Evolutionary conservation across 371 early-diverging fungal species (phyloP).

Genomic region (Cokeromyces recurvatus): DNA sequence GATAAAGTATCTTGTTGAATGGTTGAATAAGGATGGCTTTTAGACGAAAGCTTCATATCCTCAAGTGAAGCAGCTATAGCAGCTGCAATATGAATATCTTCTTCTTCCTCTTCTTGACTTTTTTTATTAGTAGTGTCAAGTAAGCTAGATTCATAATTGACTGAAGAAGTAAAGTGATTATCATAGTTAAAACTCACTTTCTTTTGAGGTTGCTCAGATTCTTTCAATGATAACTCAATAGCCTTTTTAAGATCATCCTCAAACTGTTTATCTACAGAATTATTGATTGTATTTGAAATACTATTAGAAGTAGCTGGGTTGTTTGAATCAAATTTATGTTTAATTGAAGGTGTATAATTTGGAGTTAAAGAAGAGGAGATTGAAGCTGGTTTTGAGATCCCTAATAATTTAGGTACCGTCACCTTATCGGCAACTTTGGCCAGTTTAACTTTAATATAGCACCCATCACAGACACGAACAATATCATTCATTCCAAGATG

Average conservation of each 20-base stretch:
- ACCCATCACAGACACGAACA: constrained; percentile 93
- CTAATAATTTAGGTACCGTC: constrained; percentile 6
- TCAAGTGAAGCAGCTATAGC: constrained; percentile 90
- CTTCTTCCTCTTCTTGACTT: constrained; percentile 33
- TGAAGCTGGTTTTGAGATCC: constrained; percentile 11
- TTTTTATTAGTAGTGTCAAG: background rate
- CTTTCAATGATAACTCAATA: constrained; percentile 80
- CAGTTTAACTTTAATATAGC: constrained; percentile 67
- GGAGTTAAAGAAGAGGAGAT: constrained; percentile 15
- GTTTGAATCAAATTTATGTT: background rate
- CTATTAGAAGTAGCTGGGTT: constrained; percentile 2
- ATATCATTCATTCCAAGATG: constrained; percentile 81
- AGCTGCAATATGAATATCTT: constrained; percentile 84
- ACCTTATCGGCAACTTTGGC: constrained; percentile 25
- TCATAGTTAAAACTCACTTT: background rate
- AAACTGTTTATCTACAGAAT: constrained; percentile 43
- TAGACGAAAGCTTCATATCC: constrained; percentile 45
- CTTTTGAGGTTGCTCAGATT: constrained; percentile 50
- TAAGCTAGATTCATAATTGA: too few relatives aligned
- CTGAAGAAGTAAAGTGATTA: too few relatives aligned
- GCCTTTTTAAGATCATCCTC: constrained; percentile 86
- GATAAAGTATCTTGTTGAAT: constrained; percentile 36
- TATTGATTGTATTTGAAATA: too few relatives aligned
- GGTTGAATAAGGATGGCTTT: too few relatives aligned
- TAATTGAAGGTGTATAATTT: constrained; percentile 8